A percentile compares a stretch with the other conserved stretches of the same genome.
Evolutionary conservation across 164 flowering plant genomes (phyloP).

Genomic region (Chimonanthus praecox): DNA sequence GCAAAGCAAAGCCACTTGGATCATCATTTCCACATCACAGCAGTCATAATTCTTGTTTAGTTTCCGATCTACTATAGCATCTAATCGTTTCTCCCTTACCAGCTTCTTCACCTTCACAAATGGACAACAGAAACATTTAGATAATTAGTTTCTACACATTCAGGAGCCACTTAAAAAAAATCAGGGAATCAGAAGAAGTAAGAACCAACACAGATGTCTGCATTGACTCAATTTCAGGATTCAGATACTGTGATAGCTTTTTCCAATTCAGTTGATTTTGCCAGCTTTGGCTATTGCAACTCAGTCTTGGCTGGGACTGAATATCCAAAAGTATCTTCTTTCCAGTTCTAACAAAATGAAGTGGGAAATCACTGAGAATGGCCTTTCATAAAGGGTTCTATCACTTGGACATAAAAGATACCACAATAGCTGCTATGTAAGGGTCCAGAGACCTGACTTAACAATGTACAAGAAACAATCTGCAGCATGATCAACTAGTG

Average conservation of each 20-base stretch:
- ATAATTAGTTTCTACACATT: too few species aligned
- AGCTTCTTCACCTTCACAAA: conserved; percentile 35
- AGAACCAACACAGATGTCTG: too few species aligned
- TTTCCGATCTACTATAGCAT: conserved; percentile 72
- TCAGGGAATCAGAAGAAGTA: not conserved
- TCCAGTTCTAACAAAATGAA: not conserved
- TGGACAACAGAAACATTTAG: not conserved
- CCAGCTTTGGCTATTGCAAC: not conserved
- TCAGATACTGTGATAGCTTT: not conserved
- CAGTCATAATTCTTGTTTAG: conserved; percentile 38
- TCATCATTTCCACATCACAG: conserved; percentile 80
- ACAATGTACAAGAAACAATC: too few species aligned
- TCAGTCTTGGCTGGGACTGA: not conserved
- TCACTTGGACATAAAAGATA: too few species aligned
- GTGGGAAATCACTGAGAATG: not conserved
- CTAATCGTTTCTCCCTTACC: conserved; percentile 67
- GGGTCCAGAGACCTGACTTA: too few species aligned
- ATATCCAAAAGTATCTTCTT: not conserved
- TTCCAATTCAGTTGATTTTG: not conserved
- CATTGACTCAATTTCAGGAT: not conserved
- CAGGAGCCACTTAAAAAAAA: too few species aligned
- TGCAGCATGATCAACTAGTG: too few species aligned
- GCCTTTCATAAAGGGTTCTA: not conserved
- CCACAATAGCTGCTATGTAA: too few species aligned
- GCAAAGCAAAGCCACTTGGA: conserved; percentile 83